phyloP scores from a whole-genome alignment of 2,329 filamentous ascomycete genomes.

The Didymella glomerata region DNA sequence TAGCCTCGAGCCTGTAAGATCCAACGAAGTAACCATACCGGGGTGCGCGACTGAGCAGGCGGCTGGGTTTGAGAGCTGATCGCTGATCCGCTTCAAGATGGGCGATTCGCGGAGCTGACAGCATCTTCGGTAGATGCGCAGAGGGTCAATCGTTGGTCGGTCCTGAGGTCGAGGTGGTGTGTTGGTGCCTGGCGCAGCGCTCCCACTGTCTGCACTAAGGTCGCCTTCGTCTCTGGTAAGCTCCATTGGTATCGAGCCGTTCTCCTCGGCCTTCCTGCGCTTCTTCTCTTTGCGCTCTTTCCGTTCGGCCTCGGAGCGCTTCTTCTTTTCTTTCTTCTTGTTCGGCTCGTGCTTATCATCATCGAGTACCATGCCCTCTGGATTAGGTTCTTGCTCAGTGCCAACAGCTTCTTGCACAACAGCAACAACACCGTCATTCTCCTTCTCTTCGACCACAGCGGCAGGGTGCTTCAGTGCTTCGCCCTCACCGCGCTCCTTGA shows the following conservation, averaged over 20 bases:
- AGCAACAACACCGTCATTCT: conserved; percentile 56
- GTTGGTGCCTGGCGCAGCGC: conserved; percentile 26
- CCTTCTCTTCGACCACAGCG: conserved; percentile 62
- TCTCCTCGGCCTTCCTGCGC: conserved; percentile 83
- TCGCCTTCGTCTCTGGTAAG: conserved; percentile 71
- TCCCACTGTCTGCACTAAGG: conserved; percentile 30
- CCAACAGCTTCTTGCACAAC: conserved; percentile 52
- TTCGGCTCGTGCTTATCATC: conserved; percentile 54
- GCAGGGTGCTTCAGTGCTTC: conserved; percentile 75
- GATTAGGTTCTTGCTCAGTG: conserved; percentile 54
- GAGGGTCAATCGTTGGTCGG: conserved; percentile 85
- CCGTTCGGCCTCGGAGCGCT: conserved; percentile 89
- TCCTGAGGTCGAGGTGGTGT: conserved; percentile 65
- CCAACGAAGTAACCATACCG: conserved; percentile 82
- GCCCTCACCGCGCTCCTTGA: conserved; percentile 75
- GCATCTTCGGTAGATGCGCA: conserved; percentile 91
- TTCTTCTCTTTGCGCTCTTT: conserved; percentile 93
- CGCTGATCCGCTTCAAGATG: conserved; percentile 88
- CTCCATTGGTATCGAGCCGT: conserved; percentile 86
- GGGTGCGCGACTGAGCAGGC: conserved; percentile 69
- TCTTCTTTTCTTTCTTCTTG: conserved; percentile 95
- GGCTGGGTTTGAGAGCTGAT: conserved; percentile 79
- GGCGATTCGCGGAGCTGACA: conserved; percentile 93
- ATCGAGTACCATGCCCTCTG: conserved; percentile 47
- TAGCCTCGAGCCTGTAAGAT: conserved; percentile 85